phyloP scores from a whole-genome alignment of 306 rosid species.

The Boehmeria nivea region DNA sequence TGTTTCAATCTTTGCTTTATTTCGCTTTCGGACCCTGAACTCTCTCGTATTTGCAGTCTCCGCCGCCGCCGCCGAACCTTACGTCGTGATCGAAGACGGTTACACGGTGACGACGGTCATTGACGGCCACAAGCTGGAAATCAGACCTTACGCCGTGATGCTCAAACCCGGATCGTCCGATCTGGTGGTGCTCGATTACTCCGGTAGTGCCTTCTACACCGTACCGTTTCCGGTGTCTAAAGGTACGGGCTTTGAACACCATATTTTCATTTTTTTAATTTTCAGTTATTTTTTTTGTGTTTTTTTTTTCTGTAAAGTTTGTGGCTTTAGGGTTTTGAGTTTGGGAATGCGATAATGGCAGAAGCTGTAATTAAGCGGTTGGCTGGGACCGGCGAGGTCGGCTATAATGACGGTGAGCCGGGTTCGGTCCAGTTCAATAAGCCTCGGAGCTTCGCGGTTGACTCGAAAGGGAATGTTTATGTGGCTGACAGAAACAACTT shows the following conservation, averaged over 20 bases:
- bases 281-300: neutral
- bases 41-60: constrained; percentile 24
- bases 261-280: neutral
- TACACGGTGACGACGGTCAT: constrained; percentile 51
- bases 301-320: no score
- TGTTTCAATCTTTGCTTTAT: neutral
- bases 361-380: constrained; percentile 38
- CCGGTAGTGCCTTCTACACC: constrained; percentile 44
- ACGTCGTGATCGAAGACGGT: constrained; percentile 59
- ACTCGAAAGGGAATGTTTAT: constrained; percentile 52
- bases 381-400: constrained; percentile 37
- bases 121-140: constrained; percentile 52
- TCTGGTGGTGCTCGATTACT: constrained; percentile 49
- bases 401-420: constrained; percentile 58
- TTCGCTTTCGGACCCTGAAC: neutral
- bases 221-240: constrained; percentile 36
- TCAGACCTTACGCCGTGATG: constrained; percentile 37
- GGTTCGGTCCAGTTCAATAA: constrained; percentile 36
- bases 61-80: constrained; percentile 18
- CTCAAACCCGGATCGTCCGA: constrained; percentile 45
- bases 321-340: neutral
- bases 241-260: constrained; percentile 32
- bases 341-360: constrained; percentile 13
- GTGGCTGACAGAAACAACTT: constrained; percentile 49
- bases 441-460: constrained; percentile 60